Percentiles rank a stretch among this genome's conserved stretches.
phyloP scores from a whole-genome alignment of 495 filamentous ascomycete species.

The Viridothelium virens region DNA sequence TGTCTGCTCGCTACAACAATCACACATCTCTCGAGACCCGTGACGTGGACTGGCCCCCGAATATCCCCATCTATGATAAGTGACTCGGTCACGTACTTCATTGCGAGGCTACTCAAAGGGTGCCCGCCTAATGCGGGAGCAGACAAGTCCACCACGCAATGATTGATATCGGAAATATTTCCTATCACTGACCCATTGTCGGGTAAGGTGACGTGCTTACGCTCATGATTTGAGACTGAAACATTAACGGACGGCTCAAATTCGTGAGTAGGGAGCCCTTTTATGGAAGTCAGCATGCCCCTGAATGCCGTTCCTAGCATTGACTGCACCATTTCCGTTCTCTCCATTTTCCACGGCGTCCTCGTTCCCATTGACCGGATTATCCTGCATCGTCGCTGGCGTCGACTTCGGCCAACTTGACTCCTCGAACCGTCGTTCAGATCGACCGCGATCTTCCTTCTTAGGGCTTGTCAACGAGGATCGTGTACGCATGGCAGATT shows the following conservation, averaged over 20 bases:
- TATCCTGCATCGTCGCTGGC: constrained; percentile 5
- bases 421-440: background rate
- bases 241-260: constrained; percentile 55
- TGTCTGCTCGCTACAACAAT: constrained; percentile 73
- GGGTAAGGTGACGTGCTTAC: constrained; percentile 66
- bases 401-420: background rate
- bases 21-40: constrained; percentile 60
- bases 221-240: constrained; percentile 53
- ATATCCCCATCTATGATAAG: constrained; percentile 72
- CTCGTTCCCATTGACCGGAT: background rate
- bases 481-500: constrained; percentile 35
- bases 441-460: constrained; percentile 7
- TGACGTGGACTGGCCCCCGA: constrained; percentile 73
- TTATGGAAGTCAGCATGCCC: background rate
- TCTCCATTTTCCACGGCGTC: background rate
- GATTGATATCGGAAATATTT: constrained; percentile 59
- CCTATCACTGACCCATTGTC: constrained; percentile 62
- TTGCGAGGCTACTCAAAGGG: constrained; percentile 64
- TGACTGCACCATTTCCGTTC: background rate
- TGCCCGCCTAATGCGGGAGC: constrained; percentile 47
- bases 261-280: constrained; percentile 46
- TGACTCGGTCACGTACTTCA: constrained; percentile 60
- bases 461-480: constrained; percentile 11
- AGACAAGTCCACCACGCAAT: constrained; percentile 74
- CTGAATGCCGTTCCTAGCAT: background rate